Conservation (phyloP, 306 rosid genomes). For the Albizia julibrissin region DNA sequence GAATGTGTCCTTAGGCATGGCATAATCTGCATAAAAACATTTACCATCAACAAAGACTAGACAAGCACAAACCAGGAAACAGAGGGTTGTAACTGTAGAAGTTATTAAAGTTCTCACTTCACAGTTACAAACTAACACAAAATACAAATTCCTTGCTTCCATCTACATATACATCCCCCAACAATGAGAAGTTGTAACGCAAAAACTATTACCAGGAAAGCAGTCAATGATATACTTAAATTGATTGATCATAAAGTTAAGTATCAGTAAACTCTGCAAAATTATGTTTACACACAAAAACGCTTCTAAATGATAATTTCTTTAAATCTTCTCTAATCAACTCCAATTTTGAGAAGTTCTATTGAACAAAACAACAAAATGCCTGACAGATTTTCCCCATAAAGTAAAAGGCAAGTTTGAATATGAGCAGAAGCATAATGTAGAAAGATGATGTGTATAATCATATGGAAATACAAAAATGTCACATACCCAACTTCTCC, state of each 20-base stretch:
- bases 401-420: constrained; percentile 11
- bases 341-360: neutral
- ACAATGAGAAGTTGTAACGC: constrained; percentile 4
- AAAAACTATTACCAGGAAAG: constrained; percentile 1
- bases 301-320: neutral
- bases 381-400: constrained; percentile 10
- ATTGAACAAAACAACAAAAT: constrained; percentile 7
- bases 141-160: neutral
- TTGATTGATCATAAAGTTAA: neutral
- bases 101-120: constrained; percentile 3
- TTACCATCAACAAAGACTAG: constrained; percentile 8
- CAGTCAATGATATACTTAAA: constrained; percentile 20
- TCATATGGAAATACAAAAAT: constrained; percentile 15
- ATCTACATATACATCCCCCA: constrained; percentile 13
- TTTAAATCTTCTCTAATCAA: neutral
- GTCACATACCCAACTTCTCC: constrained; percentile 49
- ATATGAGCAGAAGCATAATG: neutral
- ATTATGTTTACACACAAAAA: neutral
- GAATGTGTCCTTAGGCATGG: constrained; percentile 72
- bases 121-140: constrained; percentile 21
- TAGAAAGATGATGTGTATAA: neutral
- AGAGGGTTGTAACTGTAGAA: constrained; percentile 2
- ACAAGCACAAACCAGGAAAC: constrained; percentile 10
- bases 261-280: neutral
- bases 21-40: constrained; percentile 56